Conservation (phyloP, 148 eudicot genomes). For the Amaranthus palmeri region DNA sequence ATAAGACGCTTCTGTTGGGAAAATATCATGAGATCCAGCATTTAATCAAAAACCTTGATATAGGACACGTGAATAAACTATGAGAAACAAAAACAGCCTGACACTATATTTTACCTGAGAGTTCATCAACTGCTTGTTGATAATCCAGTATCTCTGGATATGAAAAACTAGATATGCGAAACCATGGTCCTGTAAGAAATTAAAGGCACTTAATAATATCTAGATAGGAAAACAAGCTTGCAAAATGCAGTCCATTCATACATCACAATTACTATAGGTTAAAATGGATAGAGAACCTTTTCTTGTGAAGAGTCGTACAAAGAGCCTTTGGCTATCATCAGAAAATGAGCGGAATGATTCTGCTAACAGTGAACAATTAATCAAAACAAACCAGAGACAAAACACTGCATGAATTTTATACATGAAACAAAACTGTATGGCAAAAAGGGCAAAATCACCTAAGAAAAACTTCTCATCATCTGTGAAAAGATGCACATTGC, state of each 20-base stretch:
- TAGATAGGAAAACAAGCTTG: not conserved
- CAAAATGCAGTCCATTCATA: not conserved
- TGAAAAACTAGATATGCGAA: conserved; percentile 60
- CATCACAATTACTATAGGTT: not conserved
- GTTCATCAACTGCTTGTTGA: conserved; percentile 43
- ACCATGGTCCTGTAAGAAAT: conserved; percentile 77
- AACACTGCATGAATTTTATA: not conserved
- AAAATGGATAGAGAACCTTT: conserved; percentile 48
- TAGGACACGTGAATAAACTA: conserved; percentile 12
- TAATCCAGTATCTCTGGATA: conserved; percentile 70
- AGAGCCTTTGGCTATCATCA: conserved; percentile 87
- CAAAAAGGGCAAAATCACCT: conserved; percentile 35
- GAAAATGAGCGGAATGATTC: conserved; percentile 64
- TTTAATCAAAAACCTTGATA: not conserved
- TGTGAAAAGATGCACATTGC: conserved; percentile 54
- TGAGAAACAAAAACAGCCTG: not conserved
- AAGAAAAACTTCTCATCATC: conserved; percentile 53
- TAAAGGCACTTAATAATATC: not conserved
- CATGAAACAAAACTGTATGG: not conserved
- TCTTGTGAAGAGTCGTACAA: conserved; percentile 79
- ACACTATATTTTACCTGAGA: conserved; percentile 44
- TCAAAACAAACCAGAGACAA: conserved; percentile 6
- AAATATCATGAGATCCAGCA: conserved; percentile 15
- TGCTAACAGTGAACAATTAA: conserved; percentile 29
- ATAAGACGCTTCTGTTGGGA: conserved; percentile 61